phyloP scores from a whole-genome alignment of 2,329 filamentous ascomycete genomes.

The Claviceps humidiphila region DNA sequence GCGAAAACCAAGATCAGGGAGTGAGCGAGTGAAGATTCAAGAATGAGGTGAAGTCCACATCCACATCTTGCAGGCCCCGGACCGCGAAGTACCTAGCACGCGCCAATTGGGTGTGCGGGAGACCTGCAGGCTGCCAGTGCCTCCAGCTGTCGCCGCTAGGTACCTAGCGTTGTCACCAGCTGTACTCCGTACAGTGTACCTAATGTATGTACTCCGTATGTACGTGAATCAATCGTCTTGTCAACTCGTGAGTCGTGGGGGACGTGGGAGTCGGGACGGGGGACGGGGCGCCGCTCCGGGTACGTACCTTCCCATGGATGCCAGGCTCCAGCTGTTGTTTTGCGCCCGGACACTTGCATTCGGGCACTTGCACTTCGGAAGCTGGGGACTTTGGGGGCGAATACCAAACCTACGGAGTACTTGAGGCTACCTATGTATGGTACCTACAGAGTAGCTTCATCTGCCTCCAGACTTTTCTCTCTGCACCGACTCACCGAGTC shows the following conservation, averaged over 20 bases:
- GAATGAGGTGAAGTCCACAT: slow-evolving; percentile 13
- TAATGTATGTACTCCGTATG: no score
- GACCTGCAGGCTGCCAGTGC: neutral
- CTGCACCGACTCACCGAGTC: neutral
- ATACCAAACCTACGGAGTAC: no score
- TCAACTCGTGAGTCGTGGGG: no score
- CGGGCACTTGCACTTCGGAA: neutral
- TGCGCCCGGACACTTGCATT: neutral
- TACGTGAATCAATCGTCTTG: no score
- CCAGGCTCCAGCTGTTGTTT: neutral
- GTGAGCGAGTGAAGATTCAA: slow-evolving; percentile 14
- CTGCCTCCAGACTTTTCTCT: neutral
- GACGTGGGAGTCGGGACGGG: neutral
- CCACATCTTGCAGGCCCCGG: slow-evolving; percentile 1
- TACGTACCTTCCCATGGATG: neutral
- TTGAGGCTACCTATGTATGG: no score
- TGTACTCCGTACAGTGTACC: no score
- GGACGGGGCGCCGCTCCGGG: neutral
- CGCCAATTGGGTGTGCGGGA: neutral
- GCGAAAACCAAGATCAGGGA: slow-evolving; percentile 8
- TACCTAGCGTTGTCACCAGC: neutral
- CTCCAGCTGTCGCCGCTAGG: neutral
- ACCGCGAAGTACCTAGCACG: neutral
- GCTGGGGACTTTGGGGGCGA: no score
- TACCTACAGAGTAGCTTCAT: neutral